Evolutionary conservation across 257 asterid genomes (phyloP).

Genomic region (Datura wrightii): DNA sequence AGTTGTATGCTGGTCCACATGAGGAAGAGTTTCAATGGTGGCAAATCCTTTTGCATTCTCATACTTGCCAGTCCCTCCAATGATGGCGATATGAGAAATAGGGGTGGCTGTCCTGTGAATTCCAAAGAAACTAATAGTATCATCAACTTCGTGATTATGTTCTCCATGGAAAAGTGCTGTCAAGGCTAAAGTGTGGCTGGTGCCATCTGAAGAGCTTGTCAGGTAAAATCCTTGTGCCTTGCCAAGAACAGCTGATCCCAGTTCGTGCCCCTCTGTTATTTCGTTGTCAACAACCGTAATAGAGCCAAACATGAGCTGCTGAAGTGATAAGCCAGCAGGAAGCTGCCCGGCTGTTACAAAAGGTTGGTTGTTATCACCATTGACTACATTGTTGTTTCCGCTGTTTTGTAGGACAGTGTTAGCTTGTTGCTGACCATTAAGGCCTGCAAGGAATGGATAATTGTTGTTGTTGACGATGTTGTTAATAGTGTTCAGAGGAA

Average conservation of each 20-base stretch:
- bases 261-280: conserved; percentile 74
- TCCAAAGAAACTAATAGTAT: conserved; percentile 78
- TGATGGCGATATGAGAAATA: conserved; percentile 67
- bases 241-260: conserved; percentile 68
- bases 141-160: conserved; percentile 52
- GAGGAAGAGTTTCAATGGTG: conserved; percentile 75
- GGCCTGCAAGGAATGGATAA: conserved; percentile 75
- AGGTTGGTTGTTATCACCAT: conserved; percentile 56
- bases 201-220: conserved; percentile 81
- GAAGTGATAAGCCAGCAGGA: conserved; percentile 65
- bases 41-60: conserved; percentile 77
- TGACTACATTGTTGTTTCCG: conserved; percentile 50
- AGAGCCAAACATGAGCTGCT: conserved; percentile 85
- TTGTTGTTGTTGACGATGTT: conserved; percentile 72
- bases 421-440: conserved; percentile 58
- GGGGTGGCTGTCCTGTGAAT: conserved; percentile 83
- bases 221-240: conserved; percentile 79
- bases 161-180: conserved; percentile 71
- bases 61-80: conserved; percentile 77
- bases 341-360: conserved; percentile 81
- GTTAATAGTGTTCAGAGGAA: conserved; percentile 77
- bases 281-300: conserved; percentile 82
- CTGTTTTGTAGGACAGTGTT: conserved; percentile 55
- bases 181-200: conserved; percentile 72
- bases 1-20: conserved; percentile 73